phyloP scores from a whole-genome alignment of 1,284 basidiomycete genomes.

The Athelia psychrophila region DNA sequence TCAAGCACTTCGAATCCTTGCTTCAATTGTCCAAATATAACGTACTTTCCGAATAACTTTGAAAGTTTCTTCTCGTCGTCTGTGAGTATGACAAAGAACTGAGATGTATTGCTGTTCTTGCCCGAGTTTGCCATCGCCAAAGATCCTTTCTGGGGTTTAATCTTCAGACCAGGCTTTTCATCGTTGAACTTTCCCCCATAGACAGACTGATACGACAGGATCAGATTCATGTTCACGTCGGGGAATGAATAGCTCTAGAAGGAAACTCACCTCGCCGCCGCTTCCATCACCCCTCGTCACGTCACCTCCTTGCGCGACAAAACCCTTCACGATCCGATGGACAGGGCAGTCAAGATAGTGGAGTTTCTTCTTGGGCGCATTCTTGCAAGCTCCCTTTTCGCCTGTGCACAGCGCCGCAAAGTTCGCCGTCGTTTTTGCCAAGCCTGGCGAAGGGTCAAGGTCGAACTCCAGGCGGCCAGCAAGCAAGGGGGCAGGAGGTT shows the following conservation, averaged over 20 bases:
- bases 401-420: slow-evolving; percentile 47
- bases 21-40: slow-evolving; percentile 39
- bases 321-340: slow-evolving; percentile 44
- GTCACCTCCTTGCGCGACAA: slow-evolving; percentile 49
- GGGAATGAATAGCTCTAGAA: too few species aligned
- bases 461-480: slow-evolving; percentile 38
- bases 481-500: slow-evolving; percentile 29
- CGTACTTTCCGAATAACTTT: slow-evolving; percentile 46
- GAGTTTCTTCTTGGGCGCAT: slow-evolving; percentile 42
- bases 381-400: slow-evolving; percentile 44
- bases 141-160: slow-evolving; percentile 35
- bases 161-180: slow-evolving; percentile 43
- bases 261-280: slow-evolving; percentile 39
- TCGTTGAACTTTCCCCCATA: slow-evolving; percentile 50
- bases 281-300: slow-evolving; percentile 48
- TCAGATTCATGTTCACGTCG: too few species aligned
- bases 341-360: slow-evolving; percentile 41
- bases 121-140: slow-evolving; percentile 49
- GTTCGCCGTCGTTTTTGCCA: slow-evolving; percentile 44
- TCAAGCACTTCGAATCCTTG: slow-evolving; percentile 30
- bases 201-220: slow-evolving; percentile 43
- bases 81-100: slow-evolving; percentile 48
- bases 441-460: slow-evolving; percentile 31
- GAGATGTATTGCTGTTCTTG: slow-evolving; percentile 43
- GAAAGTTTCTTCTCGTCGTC: slow-evolving; percentile 35